Evolutionary conservation across 139 green algal species (phyloP), one percentile per base, ranked within the genome.

Genomic region (Chlorella sp.): DNA sequence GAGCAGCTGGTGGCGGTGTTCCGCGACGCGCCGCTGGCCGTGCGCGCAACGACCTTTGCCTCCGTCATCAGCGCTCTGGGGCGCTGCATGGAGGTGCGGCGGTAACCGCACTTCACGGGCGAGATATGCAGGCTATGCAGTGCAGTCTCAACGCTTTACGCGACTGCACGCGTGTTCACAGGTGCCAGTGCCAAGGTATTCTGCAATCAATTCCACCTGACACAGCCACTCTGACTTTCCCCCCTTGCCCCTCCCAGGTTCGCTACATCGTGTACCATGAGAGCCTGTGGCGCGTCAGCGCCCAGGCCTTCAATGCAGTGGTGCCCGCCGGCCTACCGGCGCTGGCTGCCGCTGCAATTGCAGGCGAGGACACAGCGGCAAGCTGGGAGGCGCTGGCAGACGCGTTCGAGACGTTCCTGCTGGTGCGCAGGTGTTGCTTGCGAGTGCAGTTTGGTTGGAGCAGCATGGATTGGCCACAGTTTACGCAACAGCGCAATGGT

Each of bases 61-160:
- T 30, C 88, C 1, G 65, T 97, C 11, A 88, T 95, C 28, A 72
- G 34, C 25, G 86, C 80, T 1, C 88, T 98, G 30, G 88, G 87
- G 17, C 78, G 91, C 69, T 96, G 94, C 90, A 94, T 97, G 89
- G 94, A 88, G 87, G 87, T 90, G 82, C 51, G 51, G n/a, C n/a
- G n/a, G n/a, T n/a, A n/a, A n/a, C n/a, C n/a, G n/a, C n/a, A n/a
- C n/a, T n/a, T n/a, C n/a, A n/a, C n/a, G n/a, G n/a, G n/a, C n/a
- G n/a, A n/a, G n/a, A n/a, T n/a, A n/a, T n/a, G n/a, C n/a, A n/a
- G n/a, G n/a, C n/a, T n/a, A n/a, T n/a, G n/a, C n/a, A n/a, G n/a
- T n/a, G n/a, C n/a, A n/a, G n/a, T n/a, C n/a, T n/a, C n/a, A n/a
- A n/a, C n/a, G n/a, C n/a, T n/a, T n/a, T n/a, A n/a, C n/a, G n/a